A percentile compares a stretch with the other conserved stretches of the same genome.
phyloP scores from a whole-genome alignment of 495 filamentous ascomycete genomes.

The Xylaria palmicola region DNA sequence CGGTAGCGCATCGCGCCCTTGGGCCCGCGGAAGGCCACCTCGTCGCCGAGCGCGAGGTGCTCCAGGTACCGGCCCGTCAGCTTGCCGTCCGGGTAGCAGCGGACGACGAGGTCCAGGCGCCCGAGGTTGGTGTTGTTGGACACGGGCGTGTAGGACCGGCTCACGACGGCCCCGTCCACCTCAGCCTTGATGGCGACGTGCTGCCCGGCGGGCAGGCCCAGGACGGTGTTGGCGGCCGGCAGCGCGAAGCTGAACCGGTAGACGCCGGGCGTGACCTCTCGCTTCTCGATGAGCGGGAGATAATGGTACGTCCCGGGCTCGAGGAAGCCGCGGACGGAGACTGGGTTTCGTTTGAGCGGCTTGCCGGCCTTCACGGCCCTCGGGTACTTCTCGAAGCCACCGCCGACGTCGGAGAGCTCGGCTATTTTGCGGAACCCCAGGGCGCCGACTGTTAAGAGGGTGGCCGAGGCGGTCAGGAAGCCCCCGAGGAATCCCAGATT shows the following conservation, averaged over 20 bases:
- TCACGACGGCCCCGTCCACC: conserved; percentile 43
- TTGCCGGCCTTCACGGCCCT: conserved; percentile 40
- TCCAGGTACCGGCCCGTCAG: conserved; percentile 49
- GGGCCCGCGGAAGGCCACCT: conserved; percentile 49
- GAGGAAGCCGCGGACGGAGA: too few relatives aligned
- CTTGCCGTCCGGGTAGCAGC: conserved; percentile 49
- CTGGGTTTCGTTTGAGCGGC: too few relatives aligned
- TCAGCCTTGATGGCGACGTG: conserved; percentile 51
- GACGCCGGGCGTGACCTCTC: conserved; percentile 44
- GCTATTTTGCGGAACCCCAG: conserved; percentile 25
- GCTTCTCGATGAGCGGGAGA: conserved; percentile 45
- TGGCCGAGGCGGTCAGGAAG: conserved; percentile 33
- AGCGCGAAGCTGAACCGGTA: conserved; percentile 51
- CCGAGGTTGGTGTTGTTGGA: conserved; percentile 53
- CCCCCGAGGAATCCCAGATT: conserved; percentile 35
- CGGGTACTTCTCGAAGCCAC: conserved; percentile 43
- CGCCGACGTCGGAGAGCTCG: conserved; percentile 32
- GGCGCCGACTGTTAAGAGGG: conserved; percentile 26
- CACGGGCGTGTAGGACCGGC: conserved; percentile 51
- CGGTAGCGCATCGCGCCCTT: conserved; percentile 48
- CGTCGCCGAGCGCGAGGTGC: conserved; percentile 40
- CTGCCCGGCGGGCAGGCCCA: conserved; percentile 55
- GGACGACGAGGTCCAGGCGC: conserved; percentile 47
- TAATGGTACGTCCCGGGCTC: too few relatives aligned
- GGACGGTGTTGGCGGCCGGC: conserved; percentile 36